phyloP scores from a whole-genome alignment of 1,139 yeast species.

The Candida pseudocylindracea region DNA sequence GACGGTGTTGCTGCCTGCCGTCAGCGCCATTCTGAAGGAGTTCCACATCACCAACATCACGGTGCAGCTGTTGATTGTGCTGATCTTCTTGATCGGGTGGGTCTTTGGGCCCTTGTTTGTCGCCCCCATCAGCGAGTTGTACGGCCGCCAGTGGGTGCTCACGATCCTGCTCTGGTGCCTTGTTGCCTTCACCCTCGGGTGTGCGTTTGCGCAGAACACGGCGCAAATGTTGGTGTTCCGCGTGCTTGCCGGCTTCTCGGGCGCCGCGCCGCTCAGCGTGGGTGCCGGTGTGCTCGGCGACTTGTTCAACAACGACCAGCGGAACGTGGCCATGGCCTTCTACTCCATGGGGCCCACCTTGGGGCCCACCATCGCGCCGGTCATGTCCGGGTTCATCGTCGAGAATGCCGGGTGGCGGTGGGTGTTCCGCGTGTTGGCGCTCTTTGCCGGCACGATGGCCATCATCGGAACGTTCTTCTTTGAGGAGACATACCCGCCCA shows the following conservation, averaged over 20 bases:
- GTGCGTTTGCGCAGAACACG: slow-evolving; percentile 28
- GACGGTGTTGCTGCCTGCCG: slow-evolving; percentile 37
- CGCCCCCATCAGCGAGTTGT: slow-evolving; percentile 36
- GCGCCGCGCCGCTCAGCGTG: slow-evolving; percentile 42
- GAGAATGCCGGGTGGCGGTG: slow-evolving; percentile 28
- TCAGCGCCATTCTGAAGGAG: slow-evolving; percentile 17
- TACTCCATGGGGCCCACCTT: slow-evolving; percentile 32
- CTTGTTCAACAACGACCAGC: slow-evolving; percentile 23
- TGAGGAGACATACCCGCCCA: slow-evolving; percentile 39
- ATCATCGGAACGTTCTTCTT: slow-evolving; percentile 17
- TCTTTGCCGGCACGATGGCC: slow-evolving; percentile 28
- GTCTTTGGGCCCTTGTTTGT: slow-evolving; percentile 36
- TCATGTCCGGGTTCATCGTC: slow-evolving; percentile 10
- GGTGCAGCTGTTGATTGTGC: slow-evolving; percentile 24
- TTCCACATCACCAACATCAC: slow-evolving; percentile 16
- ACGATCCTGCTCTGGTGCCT: slow-evolving; percentile 26
- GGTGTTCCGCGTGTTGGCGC: slow-evolving; percentile 36
- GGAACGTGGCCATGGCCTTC: slow-evolving; percentile 37
- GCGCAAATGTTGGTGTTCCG: slow-evolving; percentile 35
- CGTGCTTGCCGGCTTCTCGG: slow-evolving; percentile 41
- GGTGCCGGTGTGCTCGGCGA: slow-evolving; percentile 60
- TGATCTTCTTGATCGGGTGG: slow-evolving; percentile 41
- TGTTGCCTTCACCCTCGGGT: slow-evolving; percentile 30
- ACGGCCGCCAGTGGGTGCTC: slow-evolving; percentile 29
- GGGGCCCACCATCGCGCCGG: slow-evolving; percentile 16